A percentile compares a stretch with the other conserved stretches of the same genome.
phyloP scores from a whole-genome alignment of 2,329 filamentous ascomycete species.

The Arthrocladium fulminans region DNA sequence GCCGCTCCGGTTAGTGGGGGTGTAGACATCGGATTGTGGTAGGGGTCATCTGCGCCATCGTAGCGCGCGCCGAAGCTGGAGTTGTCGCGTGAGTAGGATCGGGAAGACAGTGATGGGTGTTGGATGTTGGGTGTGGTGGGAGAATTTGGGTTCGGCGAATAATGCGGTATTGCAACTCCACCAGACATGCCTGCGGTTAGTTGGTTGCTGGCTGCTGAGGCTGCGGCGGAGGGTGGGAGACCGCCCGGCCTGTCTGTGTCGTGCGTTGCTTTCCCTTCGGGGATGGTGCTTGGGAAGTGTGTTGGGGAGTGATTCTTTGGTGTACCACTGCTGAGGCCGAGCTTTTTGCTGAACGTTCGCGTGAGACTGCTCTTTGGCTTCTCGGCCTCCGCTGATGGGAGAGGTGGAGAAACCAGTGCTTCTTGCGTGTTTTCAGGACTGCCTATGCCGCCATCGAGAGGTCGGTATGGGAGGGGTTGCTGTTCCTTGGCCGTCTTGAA shows the following conservation, averaged over 20 bases:
- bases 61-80: constrained; percentile 25
- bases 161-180: constrained; percentile 55
- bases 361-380: constrained; percentile 48
- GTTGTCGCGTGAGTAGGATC: constrained; percentile 34
- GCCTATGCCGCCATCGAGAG: constrained; percentile 23
- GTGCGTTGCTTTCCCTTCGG: constrained; percentile 54
- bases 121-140: constrained; percentile 32
- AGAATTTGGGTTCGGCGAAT: constrained; percentile 38
- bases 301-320: constrained; percentile 67
- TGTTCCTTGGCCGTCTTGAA: constrained; percentile 86
- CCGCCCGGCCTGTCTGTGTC: constrained; percentile 32
- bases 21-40: not conserved
- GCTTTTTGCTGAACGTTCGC: constrained; percentile 67
- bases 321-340: constrained; percentile 56
- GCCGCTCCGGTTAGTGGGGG: not conserved
- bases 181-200: constrained; percentile 55
- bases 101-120: constrained; percentile 36
- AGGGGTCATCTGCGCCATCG: constrained; percentile 32
- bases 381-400: constrained; percentile 34
- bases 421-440: constrained; percentile 27
- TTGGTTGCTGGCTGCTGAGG: constrained; percentile 61
- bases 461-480: constrained; percentile 64
- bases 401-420: constrained; percentile 23
- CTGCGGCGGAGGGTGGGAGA: constrained; percentile 60
- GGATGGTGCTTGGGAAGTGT: constrained; percentile 55